Percentiles rank a stretch among this genome's conserved stretches.
These are phyloP conservation scores for Leccinum subfulvum DNA, from an alignment of 1,284 basidiomycete genomes.

Conservation along the genomic window DNA sequence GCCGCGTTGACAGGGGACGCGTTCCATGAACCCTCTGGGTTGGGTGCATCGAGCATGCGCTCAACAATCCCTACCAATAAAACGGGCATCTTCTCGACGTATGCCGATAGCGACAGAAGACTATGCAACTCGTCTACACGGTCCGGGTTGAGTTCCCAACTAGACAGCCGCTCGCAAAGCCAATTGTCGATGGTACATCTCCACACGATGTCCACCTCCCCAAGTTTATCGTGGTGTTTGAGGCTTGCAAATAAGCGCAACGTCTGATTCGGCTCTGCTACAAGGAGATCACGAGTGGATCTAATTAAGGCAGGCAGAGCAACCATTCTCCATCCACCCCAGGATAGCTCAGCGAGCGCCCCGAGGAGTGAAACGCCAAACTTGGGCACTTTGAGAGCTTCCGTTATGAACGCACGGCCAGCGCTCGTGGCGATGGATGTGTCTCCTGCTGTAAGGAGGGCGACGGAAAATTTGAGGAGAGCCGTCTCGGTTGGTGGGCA, in stretches of 20 bases:
- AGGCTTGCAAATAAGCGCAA: constrained; percentile 54
- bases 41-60: constrained; percentile 19
- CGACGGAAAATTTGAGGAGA: constrained; percentile 49
- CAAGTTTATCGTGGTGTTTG: constrained; percentile 45
- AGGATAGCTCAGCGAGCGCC: constrained; percentile 57
- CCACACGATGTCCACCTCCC: constrained; percentile 58
- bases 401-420: constrained; percentile 60
- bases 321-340: constrained; percentile 73
- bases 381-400: constrained; percentile 34
- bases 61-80: constrained; percentile 39
- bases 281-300: constrained; percentile 45
- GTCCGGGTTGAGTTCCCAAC: constrained; percentile 33
- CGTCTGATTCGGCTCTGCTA: constrained; percentile 39
- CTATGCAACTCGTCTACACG: constrained; percentile 44
- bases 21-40: constrained; percentile 36
- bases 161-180: constrained; percentile 33
- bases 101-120: constrained; percentile 49
- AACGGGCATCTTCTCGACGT: constrained; percentile 45
- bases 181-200: constrained; percentile 49
- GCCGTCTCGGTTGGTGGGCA: constrained; percentile 37
- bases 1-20: constrained; percentile 42
- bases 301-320: constrained; percentile 57
- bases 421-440: constrained; percentile 62
- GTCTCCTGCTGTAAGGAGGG: constrained; percentile 59
- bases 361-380: constrained; percentile 59